A percentile compares a stretch with the other conserved stretches of the same genome.
phyloP scores from a whole-genome alignment of 345 rosid genomes.

The Trapa bicornis region DNA sequence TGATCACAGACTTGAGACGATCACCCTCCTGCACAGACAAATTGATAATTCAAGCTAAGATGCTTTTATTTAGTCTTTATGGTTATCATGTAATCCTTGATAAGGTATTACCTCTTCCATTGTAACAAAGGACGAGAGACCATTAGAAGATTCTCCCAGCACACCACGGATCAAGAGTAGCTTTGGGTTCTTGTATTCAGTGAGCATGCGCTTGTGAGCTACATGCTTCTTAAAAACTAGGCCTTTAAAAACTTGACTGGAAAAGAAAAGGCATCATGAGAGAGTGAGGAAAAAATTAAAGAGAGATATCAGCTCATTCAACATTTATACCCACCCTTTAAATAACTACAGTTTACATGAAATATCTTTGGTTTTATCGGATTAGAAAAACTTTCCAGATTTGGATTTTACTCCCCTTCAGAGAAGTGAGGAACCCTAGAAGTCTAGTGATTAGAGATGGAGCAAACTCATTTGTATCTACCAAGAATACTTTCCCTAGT shows the following conservation, averaged over 20 bases:
- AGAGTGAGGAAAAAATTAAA: not conserved
- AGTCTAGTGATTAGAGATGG: not conserved
- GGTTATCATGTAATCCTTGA: not conserved
- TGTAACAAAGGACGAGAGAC: slow-evolving; percentile 58
- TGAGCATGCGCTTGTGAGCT: slow-evolving; percentile 95
- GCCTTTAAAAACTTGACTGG: slow-evolving; percentile 78
- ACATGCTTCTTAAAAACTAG: slow-evolving; percentile 89
- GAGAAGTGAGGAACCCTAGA: too few species aligned
- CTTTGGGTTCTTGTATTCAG: slow-evolving; percentile 58
- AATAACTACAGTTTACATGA: not conserved
- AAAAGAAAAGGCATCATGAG: slow-evolving; percentile 10
- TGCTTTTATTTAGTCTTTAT: not conserved
- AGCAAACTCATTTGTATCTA: not conserved
- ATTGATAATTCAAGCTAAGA: not conserved
- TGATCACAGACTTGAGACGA: slow-evolving; percentile 45
- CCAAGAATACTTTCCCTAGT: not conserved
- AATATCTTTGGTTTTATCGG: not conserved
- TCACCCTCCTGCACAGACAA: slow-evolving; percentile 41
- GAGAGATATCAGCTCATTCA: not conserved
- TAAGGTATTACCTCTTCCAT: slow-evolving; percentile 43
- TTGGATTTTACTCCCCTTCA: too few species aligned
- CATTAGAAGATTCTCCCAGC: slow-evolving; percentile 67
- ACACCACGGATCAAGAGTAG: slow-evolving; percentile 59
- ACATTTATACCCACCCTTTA: not conserved
- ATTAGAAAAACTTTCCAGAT: not conserved